phyloP scores from a whole-genome alignment of 2,329 filamentous ascomycete species.

The Zymoseptoria pseudotritici region DNA sequence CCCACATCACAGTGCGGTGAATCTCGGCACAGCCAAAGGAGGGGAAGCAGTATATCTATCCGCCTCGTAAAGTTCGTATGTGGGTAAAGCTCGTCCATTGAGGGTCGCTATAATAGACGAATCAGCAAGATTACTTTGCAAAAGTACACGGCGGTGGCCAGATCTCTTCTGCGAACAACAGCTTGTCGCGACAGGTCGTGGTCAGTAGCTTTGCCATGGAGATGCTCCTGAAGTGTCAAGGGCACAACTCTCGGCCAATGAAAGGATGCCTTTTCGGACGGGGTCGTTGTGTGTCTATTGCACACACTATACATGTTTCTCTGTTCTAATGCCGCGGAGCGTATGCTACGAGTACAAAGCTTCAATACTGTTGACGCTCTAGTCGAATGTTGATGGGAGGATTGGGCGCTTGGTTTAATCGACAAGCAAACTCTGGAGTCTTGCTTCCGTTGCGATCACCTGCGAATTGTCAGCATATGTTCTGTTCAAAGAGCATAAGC shows the following conservation, averaged over 20 bases:
- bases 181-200: neutral
- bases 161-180: neutral
- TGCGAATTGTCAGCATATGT: constrained; percentile 29
- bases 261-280: neutral
- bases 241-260: neutral
- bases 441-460: constrained; percentile 85
- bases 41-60: neutral
- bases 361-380: neutral
- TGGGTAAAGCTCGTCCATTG: neutral
- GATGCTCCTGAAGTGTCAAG: neutral
- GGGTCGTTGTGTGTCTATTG: constrained; percentile 6
- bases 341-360: constrained; percentile 12
- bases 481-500: neutral
- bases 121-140: neutral
- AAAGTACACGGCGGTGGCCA: too few species aligned
- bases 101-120: neutral
- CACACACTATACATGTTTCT: constrained; percentile 13
- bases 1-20: neutral
- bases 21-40: neutral
- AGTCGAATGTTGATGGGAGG: neutral
- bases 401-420: constrained; percentile 47
- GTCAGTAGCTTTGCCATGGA: neutral
- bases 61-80: neutral
- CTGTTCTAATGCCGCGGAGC: neutral
- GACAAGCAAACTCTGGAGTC: constrained; percentile 78